Evolutionary conservation across 805 yeast genomes (phyloP).

Genomic region (Hanseniaspora singularis): DNA sequence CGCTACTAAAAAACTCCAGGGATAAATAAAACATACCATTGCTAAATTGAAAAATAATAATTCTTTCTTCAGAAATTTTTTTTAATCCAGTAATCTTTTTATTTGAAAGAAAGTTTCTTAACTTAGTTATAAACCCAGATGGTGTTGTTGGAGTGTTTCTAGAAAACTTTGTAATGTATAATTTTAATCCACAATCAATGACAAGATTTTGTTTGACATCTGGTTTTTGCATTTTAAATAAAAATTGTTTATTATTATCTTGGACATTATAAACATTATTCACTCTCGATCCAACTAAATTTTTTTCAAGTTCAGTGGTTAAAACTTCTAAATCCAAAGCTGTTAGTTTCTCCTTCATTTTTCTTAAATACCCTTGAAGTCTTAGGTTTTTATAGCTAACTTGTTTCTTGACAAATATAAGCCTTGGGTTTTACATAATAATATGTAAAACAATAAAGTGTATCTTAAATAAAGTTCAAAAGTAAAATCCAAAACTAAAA

Average conservation of each 20-base stretch:
- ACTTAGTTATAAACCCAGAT: slow-evolving; percentile 69
- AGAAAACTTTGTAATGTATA: slow-evolving; percentile 67
- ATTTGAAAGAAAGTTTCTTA: slow-evolving; percentile 75
- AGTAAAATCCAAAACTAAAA: no score
- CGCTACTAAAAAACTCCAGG: slow-evolving; percentile 89
- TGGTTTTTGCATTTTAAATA: slow-evolving; percentile 70
- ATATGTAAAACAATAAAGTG: no score
- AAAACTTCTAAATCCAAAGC: slow-evolving; percentile 70
- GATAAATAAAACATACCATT: slow-evolving; percentile 71
- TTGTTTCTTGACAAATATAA: no score
- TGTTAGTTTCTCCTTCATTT: slow-evolving; percentile 67
- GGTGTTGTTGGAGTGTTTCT: slow-evolving; percentile 75
- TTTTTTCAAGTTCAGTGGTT: slow-evolving; percentile 48
- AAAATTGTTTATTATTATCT: slow-evolving; percentile 56
- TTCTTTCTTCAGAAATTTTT: slow-evolving; percentile 70
- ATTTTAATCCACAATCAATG: slow-evolving; percentile 75
- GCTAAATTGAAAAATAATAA: slow-evolving; percentile 71
- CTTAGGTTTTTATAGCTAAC: no score
- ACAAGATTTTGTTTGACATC: slow-evolving; percentile 67
- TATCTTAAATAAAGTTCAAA: no score
- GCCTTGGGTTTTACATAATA: no score
- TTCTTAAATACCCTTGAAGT: no score
- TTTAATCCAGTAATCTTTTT: slow-evolving; percentile 60
- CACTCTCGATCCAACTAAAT: slow-evolving; percentile 53
- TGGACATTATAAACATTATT: slow-evolving; percentile 77